Evolutionary conservation across 306 rosid species (phyloP).

Genomic region (Quillaja saponaria): DNA sequence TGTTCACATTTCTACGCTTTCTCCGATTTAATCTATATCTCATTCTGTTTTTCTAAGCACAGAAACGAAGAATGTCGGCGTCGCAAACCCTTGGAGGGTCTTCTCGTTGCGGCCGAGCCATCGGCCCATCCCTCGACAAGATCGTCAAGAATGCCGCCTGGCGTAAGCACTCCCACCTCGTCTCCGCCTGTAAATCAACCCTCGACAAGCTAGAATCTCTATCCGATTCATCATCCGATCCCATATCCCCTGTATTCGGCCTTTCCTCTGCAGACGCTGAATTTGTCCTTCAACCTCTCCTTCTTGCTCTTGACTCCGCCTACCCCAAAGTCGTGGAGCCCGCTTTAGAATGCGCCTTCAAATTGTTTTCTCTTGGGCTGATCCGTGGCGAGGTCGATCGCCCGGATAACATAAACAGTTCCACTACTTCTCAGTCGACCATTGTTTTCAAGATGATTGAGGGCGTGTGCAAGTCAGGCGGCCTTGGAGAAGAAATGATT

Average conservation of each 20-base stretch:
- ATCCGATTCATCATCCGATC: conserved; percentile 48
- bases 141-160: conserved; percentile 95
- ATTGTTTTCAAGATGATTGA: conserved; percentile 59
- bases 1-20: too few relatives aligned
- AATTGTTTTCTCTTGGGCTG: conserved; percentile 84
- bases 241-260: conserved; percentile 62
- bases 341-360: conserved; percentile 86
- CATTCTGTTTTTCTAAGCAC: too few relatives aligned
- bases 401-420: conserved; percentile 26
- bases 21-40: too few relatives aligned
- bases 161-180: conserved; percentile 97
- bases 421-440: conserved; percentile 28
- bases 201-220: conserved; percentile 89
- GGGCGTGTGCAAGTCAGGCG: conserved; percentile 73
- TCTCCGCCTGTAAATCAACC: conserved; percentile 82
- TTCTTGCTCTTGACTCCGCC: conserved; percentile 77
- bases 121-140: conserved; percentile 94
- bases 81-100: conserved; percentile 91
- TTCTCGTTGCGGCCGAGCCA: conserved; percentile 80
- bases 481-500: conserved; percentile 79
- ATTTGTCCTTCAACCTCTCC: conserved; percentile 66
- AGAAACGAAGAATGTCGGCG: too few relatives aligned
- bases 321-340: conserved; percentile 92
- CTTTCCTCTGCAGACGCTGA: conserved; percentile 69
- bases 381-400: conserved; percentile 73